Percentiles rank a stretch among this genome's conserved stretches.
These are phyloP conservation scores for Neofusicoccum parvum DNA, from an alignment of 2,329 filamentous ascomycete genomes.

Conservation along the genomic window DNA sequence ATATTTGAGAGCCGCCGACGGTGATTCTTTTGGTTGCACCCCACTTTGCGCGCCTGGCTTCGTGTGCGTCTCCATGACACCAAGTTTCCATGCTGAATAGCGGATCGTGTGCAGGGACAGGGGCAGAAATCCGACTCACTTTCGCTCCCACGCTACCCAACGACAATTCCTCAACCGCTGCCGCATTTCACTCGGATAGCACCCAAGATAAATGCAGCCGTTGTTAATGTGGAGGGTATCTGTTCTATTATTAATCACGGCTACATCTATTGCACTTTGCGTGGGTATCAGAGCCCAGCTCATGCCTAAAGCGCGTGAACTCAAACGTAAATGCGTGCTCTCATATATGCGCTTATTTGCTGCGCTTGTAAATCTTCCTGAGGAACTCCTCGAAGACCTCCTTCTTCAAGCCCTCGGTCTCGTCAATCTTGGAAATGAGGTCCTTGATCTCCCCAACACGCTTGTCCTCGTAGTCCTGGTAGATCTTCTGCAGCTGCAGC, in stretches of 20 bases:
- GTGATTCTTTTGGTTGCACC: too few relatives aligned
- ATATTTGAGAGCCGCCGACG: too few relatives aligned
- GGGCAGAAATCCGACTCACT: too few relatives aligned
- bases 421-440: conserved; percentile 79
- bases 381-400: conserved; percentile 87
- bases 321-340: background rate
- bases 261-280: background rate
- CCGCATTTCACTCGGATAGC: too few relatives aligned
- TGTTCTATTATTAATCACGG: conserved; percentile 14
- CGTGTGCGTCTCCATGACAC: too few relatives aligned
- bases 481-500: conserved; percentile 78
- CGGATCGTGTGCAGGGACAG: background rate
- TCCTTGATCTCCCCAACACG: conserved; percentile 74
- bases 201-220: too few relatives aligned
- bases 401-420: conserved; percentile 87
- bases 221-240: conserved; percentile 14
- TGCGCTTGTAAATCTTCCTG: conserved; percentile 96
- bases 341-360: conserved; percentile 64
- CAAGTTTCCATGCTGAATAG: background rate
- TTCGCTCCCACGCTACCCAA: too few relatives aligned
- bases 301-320: background rate
- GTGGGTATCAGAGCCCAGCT: background rate
- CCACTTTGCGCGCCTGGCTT: too few relatives aligned
- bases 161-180: too few relatives aligned
- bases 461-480: conserved; percentile 88